Base-by-base conservation (phyloP, 2,329 filamentous ascomycete genomes). In the Beauveria brongniartii region DNA sequence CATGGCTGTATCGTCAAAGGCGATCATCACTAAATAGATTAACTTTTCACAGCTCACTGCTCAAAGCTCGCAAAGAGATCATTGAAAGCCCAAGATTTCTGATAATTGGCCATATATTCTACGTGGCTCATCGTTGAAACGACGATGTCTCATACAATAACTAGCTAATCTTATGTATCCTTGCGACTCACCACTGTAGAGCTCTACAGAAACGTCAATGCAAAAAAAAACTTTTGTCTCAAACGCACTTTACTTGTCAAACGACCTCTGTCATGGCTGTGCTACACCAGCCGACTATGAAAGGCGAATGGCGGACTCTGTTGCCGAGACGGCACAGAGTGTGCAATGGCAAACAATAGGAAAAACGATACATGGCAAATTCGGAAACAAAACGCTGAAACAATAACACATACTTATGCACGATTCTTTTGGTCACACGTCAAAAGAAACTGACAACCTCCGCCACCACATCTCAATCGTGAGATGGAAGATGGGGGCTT, bases 381-480 rank as follows among this genome's bases (percentile, higher is more conserved):
- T 48, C 20, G 37, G 46, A 3, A 20, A 41, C 5, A 40, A 57
- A 20, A 30, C 34, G 51, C 51, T 43, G 37, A 7, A 50, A 57
- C 18, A 34, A 34, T 44, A 59, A 51, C 37, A 59, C 37, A 46
- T 7, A 56, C 48, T 34, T 24, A 51, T 34, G 18, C 37, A 43
- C 48, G 22, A n/a, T 52, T 52, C 56, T 44, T 59, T 59, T 52
- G n/a, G 24, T 34, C 24, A 44, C 24, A 59, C n/a, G 44, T 44
- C 56, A 50, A 59, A 59, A 52, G 26, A 52, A 57, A 52, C 43
- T 46, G 56, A 46, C 56, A 59, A 59, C 56, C 40, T 59, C 56
- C 47, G 14, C 47, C 55, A 44, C 34, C 55, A 18, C 30, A 43
- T 59, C 56, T 52, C 56, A 40, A 52, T 37, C 55, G 18, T 43